Evolutionary conservation across 2,329 filamentous ascomycete genomes (phyloP), one percentile per base, ranked within the genome.

Genomic region (Hypoxylon sp.): DNA sequence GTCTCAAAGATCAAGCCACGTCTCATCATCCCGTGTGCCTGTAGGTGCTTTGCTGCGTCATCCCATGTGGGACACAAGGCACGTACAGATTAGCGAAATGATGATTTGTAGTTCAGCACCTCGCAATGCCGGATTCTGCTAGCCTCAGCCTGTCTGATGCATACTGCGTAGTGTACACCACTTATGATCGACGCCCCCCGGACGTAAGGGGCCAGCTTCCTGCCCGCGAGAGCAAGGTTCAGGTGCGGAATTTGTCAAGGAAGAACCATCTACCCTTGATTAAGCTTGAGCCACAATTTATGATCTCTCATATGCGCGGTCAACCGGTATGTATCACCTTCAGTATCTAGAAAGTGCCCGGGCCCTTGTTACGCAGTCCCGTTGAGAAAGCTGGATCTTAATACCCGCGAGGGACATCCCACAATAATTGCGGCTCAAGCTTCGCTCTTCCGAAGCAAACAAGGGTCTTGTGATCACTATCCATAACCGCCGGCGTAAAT

Each of bases 81-180:
- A 60, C 57, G 33, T 64, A 66, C 59, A 68, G 66, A 68, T 68
- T 68, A 68, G 66, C 66, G 66, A 68, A 68, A 68, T 68, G 52
- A 66, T 55, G 45, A 36, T 36, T 66, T 52, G 66, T 68, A 60
- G 66, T 63, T 66, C 55, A 68, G 59, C 40, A 66, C 61, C 66
- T 50, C 52, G 30, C 66, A 61, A 51, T 68, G 63, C 66, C 66
- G 60, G 66, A 57, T 61, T 53, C 36, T 50, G 51, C 59, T 51
- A 45, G 38, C 38, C 59, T 48, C 63, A 53, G 53, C 52, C 52
- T 26, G 52, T 44, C 44, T 61, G 50, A 53, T 65, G 45, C 57
- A 62, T 60, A 62, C n/a, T 28, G 45, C 57, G 59, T 60, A 62
- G 12, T 28, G 48, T 57, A 52, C 50, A 48, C 59, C 36, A 40